Conservation (phyloP, 1,284 basidiomycete species). For the Ustilago lituana region DNA sequence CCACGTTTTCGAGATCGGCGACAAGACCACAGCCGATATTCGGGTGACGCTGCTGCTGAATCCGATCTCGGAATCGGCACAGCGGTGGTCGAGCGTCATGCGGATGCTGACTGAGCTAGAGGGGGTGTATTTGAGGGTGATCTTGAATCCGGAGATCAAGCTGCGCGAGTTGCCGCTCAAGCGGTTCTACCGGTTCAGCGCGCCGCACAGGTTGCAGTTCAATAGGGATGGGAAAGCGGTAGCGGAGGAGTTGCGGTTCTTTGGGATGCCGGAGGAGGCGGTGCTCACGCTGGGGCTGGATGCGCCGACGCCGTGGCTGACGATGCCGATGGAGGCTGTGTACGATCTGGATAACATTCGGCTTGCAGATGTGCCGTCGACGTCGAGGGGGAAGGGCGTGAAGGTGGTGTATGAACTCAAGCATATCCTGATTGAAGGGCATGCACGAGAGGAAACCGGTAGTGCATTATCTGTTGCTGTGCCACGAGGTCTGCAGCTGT, state of each 20-base stretch:
- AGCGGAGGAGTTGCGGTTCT: constrained; percentile 40
- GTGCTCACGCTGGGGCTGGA: constrained; percentile 94
- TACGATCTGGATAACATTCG: constrained; percentile 97
- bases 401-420: constrained; percentile 86
- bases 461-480: constrained; percentile 74
- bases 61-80: constrained; percentile 83
- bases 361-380: constrained; percentile 74
- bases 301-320: constrained; percentile 87
- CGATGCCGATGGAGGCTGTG: constrained; percentile 84
- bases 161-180: constrained; percentile 82
- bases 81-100: constrained; percentile 80
- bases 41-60: constrained; percentile 82
- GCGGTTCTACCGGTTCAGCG: constrained; percentile 87
- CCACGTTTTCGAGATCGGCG: constrained; percentile 73
- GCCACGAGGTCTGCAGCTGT: constrained; percentile 72
- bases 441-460: constrained; percentile 77
- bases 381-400: constrained; percentile 72
- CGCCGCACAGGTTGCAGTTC: constrained; percentile 75
- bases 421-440: constrained; percentile 90
- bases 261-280: constrained; percentile 71
- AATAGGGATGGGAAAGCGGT: constrained; percentile 74
- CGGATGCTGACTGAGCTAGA: constrained; percentile 38
- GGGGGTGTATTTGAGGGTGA: constrained; percentile 52
- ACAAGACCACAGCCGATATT: constrained; percentile 75
- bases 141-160: constrained; percentile 54